Conservation (phyloP, 2,329 filamentous ascomycete species). For the Penicillium sumatraense region DNA sequence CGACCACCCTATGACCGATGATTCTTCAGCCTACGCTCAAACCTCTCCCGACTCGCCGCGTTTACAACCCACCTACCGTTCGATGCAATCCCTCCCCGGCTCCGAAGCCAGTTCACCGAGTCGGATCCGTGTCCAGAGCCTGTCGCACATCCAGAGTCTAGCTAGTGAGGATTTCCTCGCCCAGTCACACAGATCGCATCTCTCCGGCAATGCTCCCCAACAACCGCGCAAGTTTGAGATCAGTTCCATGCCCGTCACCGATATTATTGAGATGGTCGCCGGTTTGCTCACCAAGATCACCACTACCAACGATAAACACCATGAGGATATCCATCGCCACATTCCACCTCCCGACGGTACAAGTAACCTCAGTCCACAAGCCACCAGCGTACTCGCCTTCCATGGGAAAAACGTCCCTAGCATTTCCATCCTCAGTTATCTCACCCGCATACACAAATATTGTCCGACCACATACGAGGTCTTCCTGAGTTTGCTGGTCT, state of each 20-base stretch:
- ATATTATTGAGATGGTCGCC: slow-evolving; percentile 99
- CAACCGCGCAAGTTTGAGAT: slow-evolving; percentile 81
- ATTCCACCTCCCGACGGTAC: slow-evolving; percentile 65
- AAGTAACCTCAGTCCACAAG: slow-evolving; percentile 65
- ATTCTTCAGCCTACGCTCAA: slow-evolving; percentile 33
- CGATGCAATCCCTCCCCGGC: slow-evolving; percentile 47
- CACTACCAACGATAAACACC: slow-evolving; percentile 91
- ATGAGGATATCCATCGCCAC: slow-evolving; percentile 83
- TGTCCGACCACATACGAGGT: slow-evolving; percentile 98
- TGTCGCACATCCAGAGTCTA: slow-evolving; percentile 89
- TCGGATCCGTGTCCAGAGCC: slow-evolving; percentile 80
- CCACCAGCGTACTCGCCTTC: slow-evolving; percentile 83
- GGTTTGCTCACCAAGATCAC: slow-evolving; percentile 96
- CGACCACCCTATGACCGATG: slow-evolving; percentile 31
- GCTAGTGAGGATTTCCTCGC: slow-evolving; percentile 75
- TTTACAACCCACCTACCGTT: slow-evolving; percentile 50
- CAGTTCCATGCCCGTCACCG: slow-evolving; percentile 93
- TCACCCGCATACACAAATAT: slow-evolving; percentile 97
- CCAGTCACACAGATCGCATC: slow-evolving; percentile 52
- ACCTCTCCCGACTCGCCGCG: slow-evolving; percentile 52
- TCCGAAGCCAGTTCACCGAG: slow-evolving; percentile 55
- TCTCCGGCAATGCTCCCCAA: slow-evolving; percentile 50
- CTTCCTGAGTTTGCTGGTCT: slow-evolving; percentile 91
- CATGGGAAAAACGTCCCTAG: slow-evolving; percentile 97
- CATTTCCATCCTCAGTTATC: slow-evolving; percentile 94